Evolutionary conservation across 768 basidiomycete species (phyloP).

Genomic region (Clavaria fumosa): DNA sequence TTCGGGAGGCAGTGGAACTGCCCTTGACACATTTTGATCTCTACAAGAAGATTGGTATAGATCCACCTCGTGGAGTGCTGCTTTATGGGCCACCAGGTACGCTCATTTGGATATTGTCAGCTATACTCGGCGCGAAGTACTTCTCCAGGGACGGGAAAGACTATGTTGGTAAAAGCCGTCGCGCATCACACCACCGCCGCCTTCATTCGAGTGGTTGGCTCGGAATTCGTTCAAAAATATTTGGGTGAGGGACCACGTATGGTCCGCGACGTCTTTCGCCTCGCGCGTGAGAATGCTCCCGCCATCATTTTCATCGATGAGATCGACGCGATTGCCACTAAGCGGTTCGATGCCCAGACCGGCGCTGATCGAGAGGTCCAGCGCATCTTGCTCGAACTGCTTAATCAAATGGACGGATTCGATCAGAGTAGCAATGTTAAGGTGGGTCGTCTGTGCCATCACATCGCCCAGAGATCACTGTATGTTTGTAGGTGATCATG

Average conservation of each 20-base stretch:
- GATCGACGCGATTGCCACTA: constrained; percentile 97
- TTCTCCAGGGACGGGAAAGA: constrained; percentile 84
- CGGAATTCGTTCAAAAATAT: constrained; percentile 99
- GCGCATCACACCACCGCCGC: constrained; percentile 94
- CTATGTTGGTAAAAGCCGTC: constrained; percentile 99
- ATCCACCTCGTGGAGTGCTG: constrained; percentile 93
- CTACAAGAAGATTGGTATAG: constrained; percentile 99
- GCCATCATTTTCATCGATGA: constrained; percentile 99
- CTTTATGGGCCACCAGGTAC: constrained; percentile 93
- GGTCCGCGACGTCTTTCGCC: constrained; percentile 98
- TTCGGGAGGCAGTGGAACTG: constrained; percentile 93
- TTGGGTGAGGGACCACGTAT: constrained; percentile 98
- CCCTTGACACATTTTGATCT: constrained; percentile 94
- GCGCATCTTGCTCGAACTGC: constrained; percentile 87
- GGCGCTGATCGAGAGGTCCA: constrained; percentile 99
- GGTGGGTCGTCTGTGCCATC: constrained; percentile 29
- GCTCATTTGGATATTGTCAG: constrained; percentile 10
- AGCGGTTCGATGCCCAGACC: constrained; percentile 98
- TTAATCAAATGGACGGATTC: constrained; percentile 99
- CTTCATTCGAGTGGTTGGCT: constrained; percentile 96
- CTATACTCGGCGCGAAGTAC: not conserved
- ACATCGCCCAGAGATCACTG: constrained; percentile 3
- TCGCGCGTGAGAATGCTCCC: constrained; percentile 93
- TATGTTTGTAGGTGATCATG: constrained; percentile 77
- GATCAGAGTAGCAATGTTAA: constrained; percentile 98